Conservation (phyloP, 2,329 filamentous ascomycete genomes). For the Diaporthe humulicola region DNA sequence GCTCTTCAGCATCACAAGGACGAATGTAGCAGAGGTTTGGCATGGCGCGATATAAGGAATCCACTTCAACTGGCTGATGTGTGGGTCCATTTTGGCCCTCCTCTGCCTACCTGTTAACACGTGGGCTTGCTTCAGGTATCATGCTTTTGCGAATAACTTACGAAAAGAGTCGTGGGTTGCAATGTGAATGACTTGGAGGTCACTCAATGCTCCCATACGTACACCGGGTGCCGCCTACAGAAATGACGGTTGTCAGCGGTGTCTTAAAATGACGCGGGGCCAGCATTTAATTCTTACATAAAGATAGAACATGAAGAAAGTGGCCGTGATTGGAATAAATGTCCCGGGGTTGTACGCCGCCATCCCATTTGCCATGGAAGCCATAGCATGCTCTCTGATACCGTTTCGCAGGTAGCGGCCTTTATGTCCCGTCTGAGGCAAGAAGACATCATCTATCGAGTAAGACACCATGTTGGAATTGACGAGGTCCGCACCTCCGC, state of each 20-base stretch:
- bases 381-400: conserved; percentile 73
- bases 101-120: conserved; percentile 46
- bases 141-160: background rate
- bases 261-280: rapidly evolving
- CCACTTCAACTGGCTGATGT: conserved; percentile 72
- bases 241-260: rapidly evolving
- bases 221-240: conserved; percentile 66
- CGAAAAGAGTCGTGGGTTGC: conserved; percentile 72
- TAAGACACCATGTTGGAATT: conserved; percentile 60
- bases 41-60: conserved; percentile 71
- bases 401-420: conserved; percentile 71
- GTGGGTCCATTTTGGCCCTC: conserved; percentile 73
- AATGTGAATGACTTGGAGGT: conserved; percentile 68
- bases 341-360: conserved; percentile 68
- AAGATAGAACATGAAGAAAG: conserved; percentile 75
- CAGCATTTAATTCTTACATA: conserved; percentile 13
- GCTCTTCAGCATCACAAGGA: conserved; percentile 70
- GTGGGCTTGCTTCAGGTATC: background rate
- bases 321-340: conserved; percentile 69
- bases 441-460: conserved; percentile 57
- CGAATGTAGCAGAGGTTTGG: conserved; percentile 73
- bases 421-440: conserved; percentile 57
- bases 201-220: conserved; percentile 70
- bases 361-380: conserved; percentile 67
- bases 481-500: conserved; percentile 56